Base-by-base conservation (phyloP, 1,284 basidiomycete genomes). In the Ceratobasidium sp. region DNA sequence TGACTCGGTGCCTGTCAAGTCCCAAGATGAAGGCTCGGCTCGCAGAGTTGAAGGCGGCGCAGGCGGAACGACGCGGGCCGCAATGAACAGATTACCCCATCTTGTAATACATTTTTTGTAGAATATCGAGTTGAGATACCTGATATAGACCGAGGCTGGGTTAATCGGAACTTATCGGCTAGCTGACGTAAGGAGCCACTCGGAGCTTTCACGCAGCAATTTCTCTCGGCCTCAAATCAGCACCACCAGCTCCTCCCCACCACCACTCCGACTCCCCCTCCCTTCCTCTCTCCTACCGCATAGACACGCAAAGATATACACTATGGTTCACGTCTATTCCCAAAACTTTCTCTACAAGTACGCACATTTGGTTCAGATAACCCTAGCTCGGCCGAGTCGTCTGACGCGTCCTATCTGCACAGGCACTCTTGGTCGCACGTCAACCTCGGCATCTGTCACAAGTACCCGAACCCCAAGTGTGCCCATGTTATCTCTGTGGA, bases 381-480 rank as follows among this genome's bases (percentile, higher is more conserved):
- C 22, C 54, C 69, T 54, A 68, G 43, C 68, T 56, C 54, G 32
- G 66, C 43, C 40, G 34, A 34, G 52, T 44, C 43, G 46, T 67
- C 44, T 61, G 57, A 67, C 59, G 46, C 64, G 65, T 34, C 25
- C 56, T 57, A 29, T 32, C 25, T 61, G 32, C 46, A 22, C 34
- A 96, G 95, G 80, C 94, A 95, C 82, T 88, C 94, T 75, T 95
- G 94, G 89, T 89, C 91, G 66, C 94, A 95, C 86, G 93, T 95
- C 80, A 89, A 95, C 80, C 91, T 92, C 82, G 92, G 92, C 80
- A 93, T 97, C 87, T 95, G 94, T 91, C 92, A 94, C 81, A 98
- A 98, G 87, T 98, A 98, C 84, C 96, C 96, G 64, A 98, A 98
- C 83, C 93, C 95, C 62, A 92, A 93, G 81, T 95, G 96, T 82